phyloP scores from a whole-genome alignment of 441 rosid genomes.

The Euphorbia celastroides region DNA sequence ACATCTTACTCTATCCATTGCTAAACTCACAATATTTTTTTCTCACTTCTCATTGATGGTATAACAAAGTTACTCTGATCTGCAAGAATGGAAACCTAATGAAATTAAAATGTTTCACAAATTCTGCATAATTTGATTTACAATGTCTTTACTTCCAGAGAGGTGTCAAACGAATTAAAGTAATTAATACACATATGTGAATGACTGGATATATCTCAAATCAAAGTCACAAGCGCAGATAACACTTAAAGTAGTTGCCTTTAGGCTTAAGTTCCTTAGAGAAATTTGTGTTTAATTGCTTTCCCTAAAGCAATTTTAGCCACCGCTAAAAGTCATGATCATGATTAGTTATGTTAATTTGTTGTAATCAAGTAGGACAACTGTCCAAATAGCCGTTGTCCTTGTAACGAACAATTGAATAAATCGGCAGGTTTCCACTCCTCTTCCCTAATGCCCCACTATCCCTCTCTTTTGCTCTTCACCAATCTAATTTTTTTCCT shows the following conservation, averaged over 20 bases:
- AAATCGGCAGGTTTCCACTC: too few relatives aligned
- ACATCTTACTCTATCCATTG: not conserved
- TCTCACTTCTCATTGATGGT: not conserved
- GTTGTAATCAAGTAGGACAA: too few relatives aligned
- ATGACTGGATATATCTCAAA: not conserved
- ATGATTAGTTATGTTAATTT: too few relatives aligned
- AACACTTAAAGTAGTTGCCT: not conserved
- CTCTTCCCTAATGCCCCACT: too few relatives aligned
- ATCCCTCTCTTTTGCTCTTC: too few relatives aligned
- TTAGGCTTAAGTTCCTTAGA: not conserved
- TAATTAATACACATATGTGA: not conserved
- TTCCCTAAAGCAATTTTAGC: not conserved
- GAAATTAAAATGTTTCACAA: not conserved
- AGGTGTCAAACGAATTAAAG: not conserved
- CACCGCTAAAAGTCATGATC: too few relatives aligned
- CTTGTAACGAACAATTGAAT: too few relatives aligned
- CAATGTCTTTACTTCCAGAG: not conserved
- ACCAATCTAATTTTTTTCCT: too few relatives aligned
- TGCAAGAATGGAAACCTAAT: not conserved
- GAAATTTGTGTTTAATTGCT: not conserved
- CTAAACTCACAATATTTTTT: not conserved
- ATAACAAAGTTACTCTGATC: not conserved
- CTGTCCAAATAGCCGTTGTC: not conserved
- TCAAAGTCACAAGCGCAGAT: not conserved
- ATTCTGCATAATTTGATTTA: not conserved